These are phyloP conservation scores for Polygonum maritimum DNA, from an alignment of 148 eudicot genomes.

Conservation along the genomic window DNA sequence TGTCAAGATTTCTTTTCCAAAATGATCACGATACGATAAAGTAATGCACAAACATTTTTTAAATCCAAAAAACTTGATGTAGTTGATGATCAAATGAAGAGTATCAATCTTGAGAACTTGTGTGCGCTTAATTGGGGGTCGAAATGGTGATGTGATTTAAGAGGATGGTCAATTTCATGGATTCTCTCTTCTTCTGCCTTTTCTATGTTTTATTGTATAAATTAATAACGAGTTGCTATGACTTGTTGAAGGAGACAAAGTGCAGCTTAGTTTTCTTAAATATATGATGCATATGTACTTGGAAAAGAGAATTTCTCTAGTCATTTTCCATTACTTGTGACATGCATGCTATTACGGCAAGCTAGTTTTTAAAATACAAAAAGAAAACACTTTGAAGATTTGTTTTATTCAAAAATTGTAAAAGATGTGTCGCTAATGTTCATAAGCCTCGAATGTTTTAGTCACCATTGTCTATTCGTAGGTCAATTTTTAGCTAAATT, in stretches of 20 bases:
- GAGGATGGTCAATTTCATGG: slow-evolving; percentile 4
- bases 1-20: slow-evolving; percentile 8
- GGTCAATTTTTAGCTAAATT: too few species aligned
- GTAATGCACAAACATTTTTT: background rate
- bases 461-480: too few species aligned
- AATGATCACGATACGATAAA: background rate
- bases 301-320: background rate
- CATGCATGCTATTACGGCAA: background rate
- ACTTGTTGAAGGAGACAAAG: background rate
- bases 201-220: background rate
- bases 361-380: background rate
- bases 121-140: background rate
- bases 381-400: too few species aligned
- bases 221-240: background rate
- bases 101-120: background rate
- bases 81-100: background rate
- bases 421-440: background rate
- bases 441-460: too few species aligned
- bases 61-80: background rate
- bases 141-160: background rate
- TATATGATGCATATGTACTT: background rate
- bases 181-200: slow-evolving; percentile 2
- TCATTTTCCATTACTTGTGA: background rate
- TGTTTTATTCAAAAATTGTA: background rate
- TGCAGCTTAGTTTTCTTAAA: background rate